Conservation (phyloP, 139 green algal species). For the Zygnema circumcarinatum region DNA sequence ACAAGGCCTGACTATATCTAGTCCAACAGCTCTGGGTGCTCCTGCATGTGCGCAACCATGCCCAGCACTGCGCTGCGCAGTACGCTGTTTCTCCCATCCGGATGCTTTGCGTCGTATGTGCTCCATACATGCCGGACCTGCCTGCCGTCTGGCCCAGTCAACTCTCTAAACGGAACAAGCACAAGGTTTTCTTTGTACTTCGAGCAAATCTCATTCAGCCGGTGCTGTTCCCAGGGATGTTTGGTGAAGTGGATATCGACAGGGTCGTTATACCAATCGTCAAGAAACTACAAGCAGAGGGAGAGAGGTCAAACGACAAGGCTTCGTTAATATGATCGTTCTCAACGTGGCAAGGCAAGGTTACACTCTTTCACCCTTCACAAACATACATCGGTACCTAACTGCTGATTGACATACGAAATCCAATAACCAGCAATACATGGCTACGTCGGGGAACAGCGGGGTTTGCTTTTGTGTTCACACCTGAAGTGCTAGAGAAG, state of each 20-base stretch:
- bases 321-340: not conserved
- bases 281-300: slow-evolving; percentile 11
- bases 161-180: not conserved
- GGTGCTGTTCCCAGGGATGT: not conserved
- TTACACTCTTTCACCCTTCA: no score
- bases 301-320: not conserved
- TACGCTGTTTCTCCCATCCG: not conserved
- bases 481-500: slow-evolving; percentile 8
- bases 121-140: slow-evolving; percentile 9
- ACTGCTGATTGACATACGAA: no score
- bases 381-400: no score
- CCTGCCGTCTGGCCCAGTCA: not conserved
- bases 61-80: slow-evolving; percentile 23
- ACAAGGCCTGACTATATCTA: no score
- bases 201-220: not conserved
- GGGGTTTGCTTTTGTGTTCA: no score
- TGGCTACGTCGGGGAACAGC: no score
- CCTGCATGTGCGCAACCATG: no score
- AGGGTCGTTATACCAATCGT: slow-evolving; percentile 8
- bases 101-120: not conserved
- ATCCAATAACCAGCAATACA: no score
- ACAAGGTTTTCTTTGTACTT: slow-evolving; percentile 20
- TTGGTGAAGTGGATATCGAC: not conserved
- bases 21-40: no score
- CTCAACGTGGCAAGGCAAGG: no score